These are phyloP conservation scores for Stramenopiles sp. DNA, from an alignment of 352 stramenopile species.

Conservation along the genomic window DNA sequence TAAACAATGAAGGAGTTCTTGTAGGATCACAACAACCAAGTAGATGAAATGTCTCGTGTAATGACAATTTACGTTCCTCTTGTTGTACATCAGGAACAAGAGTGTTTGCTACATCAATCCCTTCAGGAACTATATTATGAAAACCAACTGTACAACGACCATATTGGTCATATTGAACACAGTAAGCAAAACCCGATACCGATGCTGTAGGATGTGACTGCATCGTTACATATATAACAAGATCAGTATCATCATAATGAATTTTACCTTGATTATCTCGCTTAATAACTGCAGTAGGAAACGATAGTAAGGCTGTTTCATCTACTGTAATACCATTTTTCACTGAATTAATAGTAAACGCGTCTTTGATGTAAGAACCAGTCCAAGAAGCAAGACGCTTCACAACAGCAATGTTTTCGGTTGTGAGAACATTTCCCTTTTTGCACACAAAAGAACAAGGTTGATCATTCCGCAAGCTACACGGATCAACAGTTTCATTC, in stretches of 20 bases:
- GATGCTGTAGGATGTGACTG: not conserved
- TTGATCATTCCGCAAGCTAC: too few species aligned
- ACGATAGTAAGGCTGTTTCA: too few species aligned
- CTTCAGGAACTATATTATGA: conserved; percentile 9
- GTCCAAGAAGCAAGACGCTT: too few species aligned
- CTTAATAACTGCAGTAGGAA: too few species aligned
- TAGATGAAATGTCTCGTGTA: conserved; percentile 12
- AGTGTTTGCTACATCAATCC: conserved; percentile 6
- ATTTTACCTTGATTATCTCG: conserved; percentile 2
- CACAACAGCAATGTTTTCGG: too few species aligned
- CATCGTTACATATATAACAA: conserved; percentile 10
- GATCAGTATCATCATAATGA: conserved; percentile 9
- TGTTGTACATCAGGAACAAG: not conserved
- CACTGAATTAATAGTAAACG: too few species aligned
- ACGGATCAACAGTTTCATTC: too few species aligned
- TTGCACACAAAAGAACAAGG: too few species aligned
- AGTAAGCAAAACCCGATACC: conserved; percentile 10
- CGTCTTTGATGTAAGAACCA: too few species aligned
- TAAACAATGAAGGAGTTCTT: too few species aligned
- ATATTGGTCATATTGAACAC: conserved; percentile 12
- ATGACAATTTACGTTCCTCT: conserved; percentile 10
- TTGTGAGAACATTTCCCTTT: too few species aligned
- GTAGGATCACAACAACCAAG: conserved; percentile 12
- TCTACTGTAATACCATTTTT: too few species aligned
- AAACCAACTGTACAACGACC: conserved; percentile 12